A percentile compares a stretch with the other conserved stretches of the same genome.
phyloP scores from a whole-genome alignment of 352 stramenopile species.

The Thalassiosira hispida region DNA sequence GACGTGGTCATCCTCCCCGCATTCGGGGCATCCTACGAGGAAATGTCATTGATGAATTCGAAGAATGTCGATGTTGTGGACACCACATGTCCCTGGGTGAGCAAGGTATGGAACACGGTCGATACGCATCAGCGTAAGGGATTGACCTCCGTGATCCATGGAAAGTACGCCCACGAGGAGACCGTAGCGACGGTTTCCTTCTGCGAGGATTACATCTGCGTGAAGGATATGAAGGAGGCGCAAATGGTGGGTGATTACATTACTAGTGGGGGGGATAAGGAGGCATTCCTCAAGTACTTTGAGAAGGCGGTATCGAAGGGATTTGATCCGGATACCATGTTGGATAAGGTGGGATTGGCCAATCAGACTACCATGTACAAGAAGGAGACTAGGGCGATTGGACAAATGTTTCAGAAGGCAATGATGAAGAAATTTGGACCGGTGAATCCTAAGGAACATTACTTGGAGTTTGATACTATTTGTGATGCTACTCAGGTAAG shows the following conservation, averaged over 20 bases:
- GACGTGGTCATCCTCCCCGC: constrained; percentile 90
- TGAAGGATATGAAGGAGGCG: constrained; percentile 89
- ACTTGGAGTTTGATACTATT: constrained; percentile 90
- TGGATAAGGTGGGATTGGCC: constrained; percentile 87
- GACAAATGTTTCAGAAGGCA: constrained; percentile 87
- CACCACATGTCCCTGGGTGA: constrained; percentile 89
- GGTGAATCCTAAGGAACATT: constrained; percentile 82
- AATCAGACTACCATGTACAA: constrained; percentile 93
- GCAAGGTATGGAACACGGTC: constrained; percentile 90
- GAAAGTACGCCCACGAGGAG: constrained; percentile 89
- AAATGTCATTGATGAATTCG: constrained; percentile 87
- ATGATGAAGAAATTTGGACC: constrained; percentile 88
- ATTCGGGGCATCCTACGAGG: constrained; percentile 87
- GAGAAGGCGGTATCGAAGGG: constrained; percentile 85
- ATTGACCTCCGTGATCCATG: constrained; percentile 88
- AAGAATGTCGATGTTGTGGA: constrained; percentile 89
- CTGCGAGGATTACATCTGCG: constrained; percentile 87
- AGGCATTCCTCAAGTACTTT: constrained; percentile 87
- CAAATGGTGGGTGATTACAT: constrained; percentile 89
- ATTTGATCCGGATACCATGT: constrained; percentile 89
- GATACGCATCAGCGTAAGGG: constrained; percentile 85
- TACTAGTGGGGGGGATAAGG: constrained; percentile 85
- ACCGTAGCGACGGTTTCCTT: constrained; percentile 87
- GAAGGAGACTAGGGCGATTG: constrained; percentile 86
- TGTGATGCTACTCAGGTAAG: constrained; percentile 88